Base-by-base conservation (phyloP, 805 yeast species). In the Starmerella powellii region DNA sequence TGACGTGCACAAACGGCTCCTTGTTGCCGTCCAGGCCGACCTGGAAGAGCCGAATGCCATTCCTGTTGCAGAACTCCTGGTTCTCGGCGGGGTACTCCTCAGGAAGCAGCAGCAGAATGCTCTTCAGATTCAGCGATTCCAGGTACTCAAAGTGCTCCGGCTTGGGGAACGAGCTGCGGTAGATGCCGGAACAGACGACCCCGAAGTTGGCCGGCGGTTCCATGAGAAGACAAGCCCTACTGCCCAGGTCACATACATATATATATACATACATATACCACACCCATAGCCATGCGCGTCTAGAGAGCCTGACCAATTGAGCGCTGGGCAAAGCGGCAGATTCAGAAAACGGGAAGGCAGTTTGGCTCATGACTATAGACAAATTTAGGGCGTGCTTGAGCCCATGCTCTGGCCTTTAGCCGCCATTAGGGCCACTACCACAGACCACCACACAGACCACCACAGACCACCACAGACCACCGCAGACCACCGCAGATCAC, bases 11-110 rank as follows among this genome's bases (percentile, higher is more conserved):
- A 49, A 58, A 53, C 30, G 62, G 62, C 45, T 58, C 62, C 40
- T 91, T 91, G 59, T 91, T 91, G 6, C 97, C 98, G 34, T 91
- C 78, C 76, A 91, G 73, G 1, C 96, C 95, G 30, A 88, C 77
- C 60, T 86, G 97, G 56, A 77, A 83, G 30, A 87, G 67, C 51
- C 71, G 63, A 37, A 91, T 85, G 17, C 69, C 68, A 38, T 84
- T 69, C 31, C 68, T 64, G 31, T 68, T 57, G 44, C 84, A 63
- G 55, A 84, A 86, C 37, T 74, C 74, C 30, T 59, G 52, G 55
- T 87, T 85, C 49, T 81, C 84, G 26, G 65, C 68, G 0, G 98
- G 96, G 56, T 88, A 88, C 20, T 80, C 86, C 57, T 91, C 98
- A 0, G 96, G 94, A 12, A 88, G 81, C 37, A 88, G 67, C 46